Conservation (phyloP, 176 grass and related monocot genomes). For the Musa itinerans region DNA sequence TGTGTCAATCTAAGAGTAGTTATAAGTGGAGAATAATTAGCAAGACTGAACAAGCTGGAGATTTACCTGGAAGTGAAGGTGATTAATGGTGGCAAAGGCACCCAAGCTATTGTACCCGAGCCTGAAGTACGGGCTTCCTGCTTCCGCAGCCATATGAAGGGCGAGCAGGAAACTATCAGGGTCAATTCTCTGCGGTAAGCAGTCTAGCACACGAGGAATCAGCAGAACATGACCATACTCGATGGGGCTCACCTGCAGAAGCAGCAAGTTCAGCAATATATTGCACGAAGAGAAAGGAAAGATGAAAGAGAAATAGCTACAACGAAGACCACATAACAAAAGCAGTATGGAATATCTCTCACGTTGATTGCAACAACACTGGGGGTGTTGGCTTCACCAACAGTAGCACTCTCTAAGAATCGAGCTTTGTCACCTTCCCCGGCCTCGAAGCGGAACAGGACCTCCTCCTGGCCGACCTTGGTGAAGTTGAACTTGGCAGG, state of each 20-base stretch:
- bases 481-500: constrained; percentile 79
- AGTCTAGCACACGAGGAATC: constrained; percentile 65
- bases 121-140: constrained; percentile 59
- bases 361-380: constrained; percentile 65
- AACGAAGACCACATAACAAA: constrained; percentile 4
- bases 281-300: neutral
- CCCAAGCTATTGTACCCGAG: constrained; percentile 96
- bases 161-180: constrained; percentile 67
- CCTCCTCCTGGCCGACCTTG: constrained; percentile 78
- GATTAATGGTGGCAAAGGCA: constrained; percentile 95
- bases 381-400: constrained; percentile 20
- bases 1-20: neutral
- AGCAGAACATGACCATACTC: constrained; percentile 82
- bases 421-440: constrained; percentile 19
- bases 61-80: constrained; percentile 90
- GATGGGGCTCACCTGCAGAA: constrained; percentile 79
- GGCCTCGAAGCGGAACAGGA: constrained; percentile 55
- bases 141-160: constrained; percentile 65
- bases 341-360: constrained; percentile 10
- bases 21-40: neutral
- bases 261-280: constrained; percentile 3
- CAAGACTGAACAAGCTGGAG: too few species aligned
- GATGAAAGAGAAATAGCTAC: neutral
- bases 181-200: constrained; percentile 79
- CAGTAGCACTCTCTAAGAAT: constrained; percentile 32